Evolutionary conservation across 176 grass and related monocot species (phyloP), one percentile per base, ranked within the genome.

Genomic region (Oryza coarctata): DNA sequence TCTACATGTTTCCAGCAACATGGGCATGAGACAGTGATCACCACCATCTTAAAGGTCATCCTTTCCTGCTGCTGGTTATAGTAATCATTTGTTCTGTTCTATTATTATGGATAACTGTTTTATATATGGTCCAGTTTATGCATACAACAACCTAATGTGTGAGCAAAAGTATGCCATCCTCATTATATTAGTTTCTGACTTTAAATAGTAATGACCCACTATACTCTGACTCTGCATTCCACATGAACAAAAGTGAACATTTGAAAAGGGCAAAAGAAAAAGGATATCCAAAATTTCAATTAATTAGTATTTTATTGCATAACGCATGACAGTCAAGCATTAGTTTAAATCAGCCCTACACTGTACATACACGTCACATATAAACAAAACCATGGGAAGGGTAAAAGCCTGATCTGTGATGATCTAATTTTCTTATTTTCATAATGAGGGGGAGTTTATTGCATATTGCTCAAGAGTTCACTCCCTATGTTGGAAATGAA

Each of bases 161-260:
- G 35, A 77, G 62, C 17, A 58, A 76, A 80, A 84, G 30, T 44
- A 44, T 70, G 32, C 10, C 63, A 78, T 77, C 64, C 65, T 70
- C 5, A 25, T 63, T 71, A 41, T 4, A 25, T 63, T 71, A 41
- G 7, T 12, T 43, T 62, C 49, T 44, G 17, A 68, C 8, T 41
- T 58, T 25, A 44, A 69, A 30, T 44, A 84, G 6, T 76, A 26
- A n/a, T 9, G 40, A 32, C 17, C 26, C 14, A 5, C 40, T 25
- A 12, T 25, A 12, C 32, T n/a, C n/a, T n/a, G n/a, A n/a, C 3
- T 65, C 22, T 77, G 73, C 45, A 31, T 40, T 84, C 60, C 26
- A 68, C 9, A 52, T 7, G 62, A 66, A 25, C 27, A 41, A 76
- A 84, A 66, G 31, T 67, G 14, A 47, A 65, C 39, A 26, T 9